phyloP scores from a whole-genome alignment of 2,329 filamentous ascomycete genomes.

The Ustilaginoidea virens region DNA sequence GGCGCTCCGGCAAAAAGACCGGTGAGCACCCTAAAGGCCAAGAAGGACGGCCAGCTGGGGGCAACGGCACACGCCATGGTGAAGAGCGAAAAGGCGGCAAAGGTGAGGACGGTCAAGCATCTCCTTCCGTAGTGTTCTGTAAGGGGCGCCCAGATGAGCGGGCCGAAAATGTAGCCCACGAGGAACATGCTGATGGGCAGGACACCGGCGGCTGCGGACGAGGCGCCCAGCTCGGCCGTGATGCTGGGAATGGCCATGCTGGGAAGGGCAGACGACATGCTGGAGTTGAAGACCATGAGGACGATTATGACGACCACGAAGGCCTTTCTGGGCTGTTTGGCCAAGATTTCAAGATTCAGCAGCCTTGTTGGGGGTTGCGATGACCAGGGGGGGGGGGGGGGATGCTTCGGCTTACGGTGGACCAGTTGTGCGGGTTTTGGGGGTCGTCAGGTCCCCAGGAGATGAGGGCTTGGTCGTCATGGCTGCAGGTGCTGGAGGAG shows the following conservation, averaged over 20 bases:
- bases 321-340: constrained; percentile 32
- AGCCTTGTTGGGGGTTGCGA: not conserved
- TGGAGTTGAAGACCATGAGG: constrained; percentile 49
- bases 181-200: constrained; percentile 49
- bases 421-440: constrained; percentile 40
- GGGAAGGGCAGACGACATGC: constrained; percentile 48
- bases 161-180: constrained; percentile 46
- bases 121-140: constrained; percentile 47
- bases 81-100: constrained; percentile 29
- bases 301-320: constrained; percentile 39
- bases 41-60: constrained; percentile 32
- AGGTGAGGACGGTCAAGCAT: constrained; percentile 24
- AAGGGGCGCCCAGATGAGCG: constrained; percentile 47
- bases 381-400: constrained; percentile 2
- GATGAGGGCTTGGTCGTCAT: constrained; percentile 21
- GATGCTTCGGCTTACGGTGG: constrained; percentile 15
- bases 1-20: constrained; percentile 37
- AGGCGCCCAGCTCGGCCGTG: constrained; percentile 38
- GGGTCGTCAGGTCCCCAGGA: constrained; percentile 31
- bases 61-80: constrained; percentile 37
- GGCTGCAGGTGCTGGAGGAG: constrained; percentile 19
- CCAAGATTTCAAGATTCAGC: not conserved
- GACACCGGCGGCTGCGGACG: constrained; percentile 26
- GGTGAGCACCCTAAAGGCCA: constrained; percentile 35
- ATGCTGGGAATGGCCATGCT: constrained; percentile 47